Base-by-base conservation (phyloP, 106 monocot species). In the Phalaenopsis aphrodite region DNA sequence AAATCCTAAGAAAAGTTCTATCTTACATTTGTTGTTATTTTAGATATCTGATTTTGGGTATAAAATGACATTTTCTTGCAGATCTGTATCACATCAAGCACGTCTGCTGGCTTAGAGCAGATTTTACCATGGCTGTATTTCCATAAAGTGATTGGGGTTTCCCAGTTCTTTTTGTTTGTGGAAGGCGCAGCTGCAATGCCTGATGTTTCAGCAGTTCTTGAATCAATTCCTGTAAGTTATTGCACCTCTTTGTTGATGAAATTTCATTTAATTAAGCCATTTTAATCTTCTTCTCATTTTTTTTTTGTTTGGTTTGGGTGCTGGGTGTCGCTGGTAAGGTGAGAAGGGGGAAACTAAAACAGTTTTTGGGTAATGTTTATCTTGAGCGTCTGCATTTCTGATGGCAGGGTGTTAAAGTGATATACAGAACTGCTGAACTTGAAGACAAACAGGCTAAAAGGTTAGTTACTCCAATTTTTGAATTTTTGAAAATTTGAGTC, bases 51-150 rank as follows among this genome's bases (percentile, higher is more conserved):
- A 65, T 39, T 38, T 69, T 19, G 38, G 69, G 38, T 69, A 39
- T 69, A 69, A 74, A 19, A n/a, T 74, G 24, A 30, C 7, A n/a
- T 23, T 14, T 1, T 52, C 52, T 17, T 76, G 49, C 82, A 95
- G 95, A 90, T 95, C 79, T 90, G 87, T 82, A 80, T 95, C 80
- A 92, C 90, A 75, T 82, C 87, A 66, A 95, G 90, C 83, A 95
- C 95, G 48, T 92, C 95, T 55, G 92, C 88, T 72, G 88, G 85
- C 72, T 78, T 95, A 55, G 86, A 95, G 39, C 92, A 92, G 78
- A 90, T 95, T 83, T 80, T 95, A 19, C 95, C 92, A 68, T 95
- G 95, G 95, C 57, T 95, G 39, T 95, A 85, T 79, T 95, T 85
- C 56, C 92, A 95, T 76, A 95, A 92, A 77, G 92, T 90, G 74